phyloP scores from a whole-genome alignment of 2,329 filamentous ascomycete species.

The Colletotrichum brevisporum region DNA sequence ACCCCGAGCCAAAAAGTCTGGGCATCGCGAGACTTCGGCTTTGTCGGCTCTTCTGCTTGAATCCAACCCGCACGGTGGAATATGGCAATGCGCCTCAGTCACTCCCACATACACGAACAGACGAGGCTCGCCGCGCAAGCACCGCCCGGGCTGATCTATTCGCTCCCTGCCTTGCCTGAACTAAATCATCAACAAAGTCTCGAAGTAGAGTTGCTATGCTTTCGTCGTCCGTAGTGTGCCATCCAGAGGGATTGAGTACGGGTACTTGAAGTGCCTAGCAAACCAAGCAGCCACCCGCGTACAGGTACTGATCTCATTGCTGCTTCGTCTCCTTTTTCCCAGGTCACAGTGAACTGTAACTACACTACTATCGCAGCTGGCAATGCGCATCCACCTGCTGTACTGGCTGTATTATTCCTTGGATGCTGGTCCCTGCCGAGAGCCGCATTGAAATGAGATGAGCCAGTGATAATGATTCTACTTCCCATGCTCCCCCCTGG shows the following conservation, averaged over 20 bases:
- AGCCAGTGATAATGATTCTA: slow-evolving; percentile 28
- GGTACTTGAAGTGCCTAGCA: too few relatives aligned
- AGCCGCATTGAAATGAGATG: slow-evolving; percentile 36
- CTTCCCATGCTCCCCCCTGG: slow-evolving; percentile 24
- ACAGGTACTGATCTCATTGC: not conserved
- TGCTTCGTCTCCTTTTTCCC: too few relatives aligned
- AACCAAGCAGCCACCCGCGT: too few relatives aligned
- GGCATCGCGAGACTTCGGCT: slow-evolving; percentile 25
- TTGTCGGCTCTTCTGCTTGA: slow-evolving; percentile 19
- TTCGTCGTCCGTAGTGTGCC: too few relatives aligned
- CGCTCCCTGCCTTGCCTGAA: slow-evolving; percentile 17
- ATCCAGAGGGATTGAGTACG: too few relatives aligned
- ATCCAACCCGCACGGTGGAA: not conserved
- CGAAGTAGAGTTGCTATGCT: not conserved
- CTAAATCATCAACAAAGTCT: slow-evolving; percentile 11
- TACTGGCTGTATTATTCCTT: slow-evolving; percentile 14
- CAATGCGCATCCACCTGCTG: slow-evolving; percentile 9
- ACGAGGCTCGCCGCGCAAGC: not conserved
- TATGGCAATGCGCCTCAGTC: slow-evolving; percentile 6
- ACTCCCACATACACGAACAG: not conserved
- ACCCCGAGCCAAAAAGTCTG: slow-evolving; percentile 1
- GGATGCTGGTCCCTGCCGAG: slow-evolving; percentile 28
- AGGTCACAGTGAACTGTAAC: too few relatives aligned
- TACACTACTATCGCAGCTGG: too few relatives aligned
- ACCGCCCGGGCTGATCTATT: not conserved